Conservation (phyloP, 148 eudicot genomes). For the Cornus controversa region DNA sequence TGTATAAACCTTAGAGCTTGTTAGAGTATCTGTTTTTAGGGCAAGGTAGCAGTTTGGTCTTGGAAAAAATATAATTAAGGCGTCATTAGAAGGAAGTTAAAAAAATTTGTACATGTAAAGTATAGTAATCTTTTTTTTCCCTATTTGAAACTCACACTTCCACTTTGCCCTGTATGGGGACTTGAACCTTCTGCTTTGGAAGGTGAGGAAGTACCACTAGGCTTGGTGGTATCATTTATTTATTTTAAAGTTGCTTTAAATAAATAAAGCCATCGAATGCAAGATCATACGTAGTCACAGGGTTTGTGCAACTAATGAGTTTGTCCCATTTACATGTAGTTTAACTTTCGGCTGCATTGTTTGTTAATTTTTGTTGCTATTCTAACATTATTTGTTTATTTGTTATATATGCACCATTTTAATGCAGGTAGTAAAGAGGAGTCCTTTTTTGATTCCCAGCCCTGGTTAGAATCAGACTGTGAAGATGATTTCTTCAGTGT, state of each 20-base stretch:
- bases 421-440: slow-evolving; percentile 82
- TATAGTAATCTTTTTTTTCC: too few relatives aligned
- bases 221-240: too few relatives aligned
- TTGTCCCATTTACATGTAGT: not conserved
- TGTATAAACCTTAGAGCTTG: too few relatives aligned
- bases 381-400: too few relatives aligned
- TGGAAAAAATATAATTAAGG: too few relatives aligned
- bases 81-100: too few relatives aligned
- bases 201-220: too few relatives aligned
- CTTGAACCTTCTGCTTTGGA: not conserved
- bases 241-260: too few relatives aligned
- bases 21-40: too few relatives aligned
- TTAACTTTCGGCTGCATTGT: not conserved
- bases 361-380: not conserved
- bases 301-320: not conserved
- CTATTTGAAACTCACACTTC: too few relatives aligned
- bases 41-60: too few relatives aligned
- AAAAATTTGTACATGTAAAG: too few relatives aligned
- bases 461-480: slow-evolving; percentile 85
- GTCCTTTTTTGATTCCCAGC: slow-evolving; percentile 71
- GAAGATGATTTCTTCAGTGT: slow-evolving; percentile 87
- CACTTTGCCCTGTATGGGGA: not conserved
- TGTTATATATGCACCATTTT: not conserved
- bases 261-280: not conserved
- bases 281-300: not conserved